Percentiles rank a stretch among this genome's conserved stretches.
Evolutionary conservation across 192 early-diverging fungal species (phyloP).

Genomic region (Tieghemiomyces parasiticus): DNA sequence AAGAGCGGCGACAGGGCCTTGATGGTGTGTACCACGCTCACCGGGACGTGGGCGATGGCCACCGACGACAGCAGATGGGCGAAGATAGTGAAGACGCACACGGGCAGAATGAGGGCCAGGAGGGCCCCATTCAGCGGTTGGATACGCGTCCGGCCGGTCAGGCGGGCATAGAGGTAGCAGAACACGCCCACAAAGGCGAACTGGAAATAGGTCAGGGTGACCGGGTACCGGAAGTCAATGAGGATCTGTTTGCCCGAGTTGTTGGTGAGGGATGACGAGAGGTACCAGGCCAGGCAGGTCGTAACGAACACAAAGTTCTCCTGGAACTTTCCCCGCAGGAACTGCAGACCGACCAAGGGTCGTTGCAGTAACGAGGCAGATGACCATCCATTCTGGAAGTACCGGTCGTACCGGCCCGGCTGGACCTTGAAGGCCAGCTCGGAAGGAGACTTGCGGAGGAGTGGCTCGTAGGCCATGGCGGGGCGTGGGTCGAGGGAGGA

Average conservation of each 20-base stretch:
- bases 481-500: neutral
- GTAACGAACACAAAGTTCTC: slow-evolving; percentile 41
- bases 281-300: slow-evolving; percentile 65
- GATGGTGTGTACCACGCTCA: slow-evolving; percentile 78
- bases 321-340: neutral
- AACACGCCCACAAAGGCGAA: slow-evolving; percentile 62
- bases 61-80: slow-evolving; percentile 69
- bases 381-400: neutral
- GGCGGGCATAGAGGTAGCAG: slow-evolving; percentile 29
- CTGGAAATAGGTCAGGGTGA: slow-evolving; percentile 73
- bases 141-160: slow-evolving; percentile 31
- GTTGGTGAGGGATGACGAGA: slow-evolving; percentile 67
- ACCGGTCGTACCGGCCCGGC: slow-evolving; percentile 2
- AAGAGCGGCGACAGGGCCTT: slow-evolving; percentile 84
- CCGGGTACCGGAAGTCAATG: slow-evolving; percentile 57
- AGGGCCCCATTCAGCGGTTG: slow-evolving; percentile 33
- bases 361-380: neutral
- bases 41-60: slow-evolving; percentile 63
- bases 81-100: slow-evolving; percentile 66
- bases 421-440: neutral
- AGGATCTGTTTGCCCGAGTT: slow-evolving; percentile 73
- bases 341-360: neutral
- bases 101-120: slow-evolving; percentile 44
- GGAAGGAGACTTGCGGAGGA: neutral
- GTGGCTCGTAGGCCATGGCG: slow-evolving; percentile 3